Evolutionary conservation across 1,284 basidiomycete genomes (phyloP), one percentile per base, ranked within the genome.

Genomic region (Thelephora terrestris): DNA sequence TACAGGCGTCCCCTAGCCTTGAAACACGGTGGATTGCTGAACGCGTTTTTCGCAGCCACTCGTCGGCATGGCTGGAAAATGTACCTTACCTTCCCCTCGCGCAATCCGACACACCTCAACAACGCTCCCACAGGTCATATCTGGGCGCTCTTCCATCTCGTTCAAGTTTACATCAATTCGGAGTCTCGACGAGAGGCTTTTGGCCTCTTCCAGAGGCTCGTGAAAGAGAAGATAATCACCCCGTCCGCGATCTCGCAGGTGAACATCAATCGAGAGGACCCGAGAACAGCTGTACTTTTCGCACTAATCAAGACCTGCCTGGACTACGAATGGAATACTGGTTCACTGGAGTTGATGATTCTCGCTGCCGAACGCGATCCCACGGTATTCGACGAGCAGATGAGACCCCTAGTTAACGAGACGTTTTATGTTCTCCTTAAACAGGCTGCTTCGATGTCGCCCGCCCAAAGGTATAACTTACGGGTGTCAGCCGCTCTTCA

Each of bases 271-370:
- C 23, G 61, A 60, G 14, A 63, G 3, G 55, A 75, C 53, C 68
- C 75, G 40, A 55, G 60, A 16, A 62, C 68, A 27, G 70, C 79
- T 46, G 61, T 79, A 14, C 62, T 65, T 16, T 65, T 70, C 12
- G 66, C 73, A 1, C 54, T 78, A 20, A 63, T 73, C 14, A 70
- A 69, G 36, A 66, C 78, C 6, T 71, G 73, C 50, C 53, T 76
- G 24, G 64, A 72, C 53, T 78, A 74, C 71, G 64, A 70, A 34
- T 78, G 73, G 73, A 59, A 65, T 44, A 50, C 57, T 27, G 61
- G 70, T 35, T 74, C 73, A 0, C 59, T 64, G 7, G 55, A 53
- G 12, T 58, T 76, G 34, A 58, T 76, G 23, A 21, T 52, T 17
- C 29, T 47, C 3, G 50, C 43, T 17, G 50, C 54, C 6, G 37